phyloP scores from a whole-genome alignment of 495 filamentous ascomycete species.

The Tuber melanosporum region DNA sequence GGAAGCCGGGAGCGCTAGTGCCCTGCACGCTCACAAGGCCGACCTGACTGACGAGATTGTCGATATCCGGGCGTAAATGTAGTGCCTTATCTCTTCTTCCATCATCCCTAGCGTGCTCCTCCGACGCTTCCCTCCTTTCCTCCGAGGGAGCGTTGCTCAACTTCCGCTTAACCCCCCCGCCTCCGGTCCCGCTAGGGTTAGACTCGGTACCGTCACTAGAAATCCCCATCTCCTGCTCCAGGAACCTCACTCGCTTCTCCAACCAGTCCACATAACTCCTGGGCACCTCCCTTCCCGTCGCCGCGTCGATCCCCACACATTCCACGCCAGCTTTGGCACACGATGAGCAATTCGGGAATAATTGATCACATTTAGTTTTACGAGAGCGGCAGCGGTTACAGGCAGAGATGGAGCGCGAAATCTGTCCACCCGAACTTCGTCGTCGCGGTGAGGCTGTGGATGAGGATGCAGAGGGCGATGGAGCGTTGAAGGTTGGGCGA shows the following conservation, averaged over 20 bases:
- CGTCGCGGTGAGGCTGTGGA: constrained; percentile 23
- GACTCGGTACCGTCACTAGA: constrained; percentile 16
- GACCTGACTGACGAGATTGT: constrained; percentile 40
- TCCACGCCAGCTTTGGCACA: constrained; percentile 51
- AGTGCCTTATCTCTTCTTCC: constrained; percentile 28
- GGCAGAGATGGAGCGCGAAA: constrained; percentile 42
- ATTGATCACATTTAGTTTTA: constrained; percentile 54
- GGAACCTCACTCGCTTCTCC: constrained; percentile 51
- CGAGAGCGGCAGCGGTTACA: constrained; percentile 53
- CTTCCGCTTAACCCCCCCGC: constrained; percentile 29
- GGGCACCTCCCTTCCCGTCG: constrained; percentile 38
- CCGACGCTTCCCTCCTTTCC: neutral
- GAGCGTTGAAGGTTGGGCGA: constrained; percentile 24
- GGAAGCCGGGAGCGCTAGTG: constrained; percentile 36
- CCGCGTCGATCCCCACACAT: constrained; percentile 44
- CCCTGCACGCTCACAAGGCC: constrained; percentile 40
- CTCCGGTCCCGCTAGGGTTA: constrained; percentile 35
- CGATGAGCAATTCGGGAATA: constrained; percentile 51
- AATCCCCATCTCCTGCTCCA: constrained; percentile 46
- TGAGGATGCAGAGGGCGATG: constrained; percentile 9
- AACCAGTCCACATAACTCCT: constrained; percentile 49
- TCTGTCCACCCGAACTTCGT: constrained; percentile 30
- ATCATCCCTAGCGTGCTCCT: neutral
- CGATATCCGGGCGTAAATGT: constrained; percentile 38
- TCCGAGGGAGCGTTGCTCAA: constrained; percentile 16